Evolutionary conservation across 805 yeast species (phyloP).

Genomic region (Debaryomyces tyrocola): DNA sequence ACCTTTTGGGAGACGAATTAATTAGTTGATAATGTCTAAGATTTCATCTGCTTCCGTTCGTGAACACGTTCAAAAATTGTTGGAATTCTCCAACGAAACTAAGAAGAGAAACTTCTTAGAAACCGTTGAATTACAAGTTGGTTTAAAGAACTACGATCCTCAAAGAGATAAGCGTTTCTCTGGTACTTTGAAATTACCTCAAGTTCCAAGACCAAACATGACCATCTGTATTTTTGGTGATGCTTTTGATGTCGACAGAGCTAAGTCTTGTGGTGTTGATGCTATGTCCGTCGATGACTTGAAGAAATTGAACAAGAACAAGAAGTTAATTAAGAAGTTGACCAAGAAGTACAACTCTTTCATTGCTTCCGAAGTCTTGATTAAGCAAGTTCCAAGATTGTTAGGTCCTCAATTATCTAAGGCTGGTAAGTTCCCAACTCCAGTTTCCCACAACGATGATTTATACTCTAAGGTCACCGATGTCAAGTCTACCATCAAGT

Average conservation of each 20-base stretch:
- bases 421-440: slow-evolving; percentile 99
- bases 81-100: slow-evolving; percentile 87
- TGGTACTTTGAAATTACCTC: slow-evolving; percentile 97
- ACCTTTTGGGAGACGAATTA: slow-evolving; percentile 72
- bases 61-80: slow-evolving; percentile 90
- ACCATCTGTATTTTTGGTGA: slow-evolving; percentile 99
- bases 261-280: slow-evolving; percentile 98
- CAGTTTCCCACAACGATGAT: slow-evolving; percentile 99
- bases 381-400: slow-evolving; percentile 99
- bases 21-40: slow-evolving; percentile 67
- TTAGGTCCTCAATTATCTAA: slow-evolving; percentile 99
- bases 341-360: slow-evolving; percentile 99
- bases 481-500: slow-evolving; percentile 99
- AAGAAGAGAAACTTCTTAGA: slow-evolving; percentile 99
- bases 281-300: slow-evolving; percentile 99
- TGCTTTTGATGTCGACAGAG: slow-evolving; percentile 99
- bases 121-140: slow-evolving; percentile 99
- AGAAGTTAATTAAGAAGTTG: slow-evolving; percentile 98
- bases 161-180: slow-evolving; percentile 99
- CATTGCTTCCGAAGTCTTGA: slow-evolving; percentile 98
- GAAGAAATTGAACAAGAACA: slow-evolving; percentile 99
- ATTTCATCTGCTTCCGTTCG: slow-evolving; percentile 91
- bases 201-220: slow-evolving; percentile 99
- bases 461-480: slow-evolving; percentile 93
- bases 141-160: slow-evolving; percentile 99